Conservation (phyloP, 1,284 basidiomycete genomes). For the Cerrena zonata region DNA sequence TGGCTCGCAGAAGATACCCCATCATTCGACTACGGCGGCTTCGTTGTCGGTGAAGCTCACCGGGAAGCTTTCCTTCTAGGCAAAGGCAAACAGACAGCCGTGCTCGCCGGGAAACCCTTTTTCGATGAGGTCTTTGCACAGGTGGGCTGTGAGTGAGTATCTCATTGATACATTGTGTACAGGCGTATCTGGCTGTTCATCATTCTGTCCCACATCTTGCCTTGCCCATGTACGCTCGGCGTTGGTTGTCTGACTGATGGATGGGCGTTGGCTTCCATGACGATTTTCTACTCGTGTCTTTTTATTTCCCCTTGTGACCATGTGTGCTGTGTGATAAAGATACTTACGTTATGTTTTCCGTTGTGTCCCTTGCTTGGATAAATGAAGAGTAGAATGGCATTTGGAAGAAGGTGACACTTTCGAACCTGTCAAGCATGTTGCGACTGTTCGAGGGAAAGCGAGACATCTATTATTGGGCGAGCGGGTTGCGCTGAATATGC, state of each 20-base stretch:
- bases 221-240: neutral
- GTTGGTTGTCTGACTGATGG: neutral
- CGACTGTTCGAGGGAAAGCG: slow-evolving; percentile 86
- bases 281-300: no score
- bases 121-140: slow-evolving; percentile 90
- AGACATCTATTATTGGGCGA: slow-evolving; percentile 90
- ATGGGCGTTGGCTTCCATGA: neutral
- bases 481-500: slow-evolving; percentile 87
- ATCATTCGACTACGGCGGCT: slow-evolving; percentile 95
- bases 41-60: slow-evolving; percentile 87
- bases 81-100: slow-evolving; percentile 70
- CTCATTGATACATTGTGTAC: neutral
- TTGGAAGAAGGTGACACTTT: slow-evolving; percentile 78
- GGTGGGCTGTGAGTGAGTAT: slow-evolving; percentile 80
- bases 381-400: slow-evolving; percentile 89
- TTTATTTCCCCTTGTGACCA: no score
- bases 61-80: slow-evolving; percentile 87
- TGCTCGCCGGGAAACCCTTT: slow-evolving; percentile 93
- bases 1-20: slow-evolving; percentile 96
- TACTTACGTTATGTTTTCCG: neutral
- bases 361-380: no score
- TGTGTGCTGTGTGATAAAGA: no score
- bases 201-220: neutral
- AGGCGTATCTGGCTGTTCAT: neutral
- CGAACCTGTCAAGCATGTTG: slow-evolving; percentile 80